These are phyloP conservation scores for Diophrys appendiculata DNA, from an alignment of 73 alveolate genomes.

Conservation along the genomic window DNA sequence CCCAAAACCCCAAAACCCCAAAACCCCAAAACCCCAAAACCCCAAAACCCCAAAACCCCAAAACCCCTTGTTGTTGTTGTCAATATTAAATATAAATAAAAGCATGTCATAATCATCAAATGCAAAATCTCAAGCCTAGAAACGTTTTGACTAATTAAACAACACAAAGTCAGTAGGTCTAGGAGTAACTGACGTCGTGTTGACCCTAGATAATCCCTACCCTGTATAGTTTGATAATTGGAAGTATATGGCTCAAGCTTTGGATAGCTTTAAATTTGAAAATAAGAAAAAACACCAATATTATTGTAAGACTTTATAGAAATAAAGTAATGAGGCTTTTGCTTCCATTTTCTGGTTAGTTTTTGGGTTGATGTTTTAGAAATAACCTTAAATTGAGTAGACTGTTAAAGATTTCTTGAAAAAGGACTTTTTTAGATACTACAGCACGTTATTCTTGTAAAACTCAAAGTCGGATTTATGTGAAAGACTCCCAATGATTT, in stretches of 20 bases:
- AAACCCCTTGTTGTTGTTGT: too few relatives aligned
- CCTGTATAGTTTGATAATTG: not conserved
- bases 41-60: too few relatives aligned
- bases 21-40: too few relatives aligned
- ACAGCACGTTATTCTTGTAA: not conserved
- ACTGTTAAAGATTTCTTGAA: not conserved
- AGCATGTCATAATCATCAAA: too few relatives aligned
- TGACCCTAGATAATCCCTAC: not conserved
- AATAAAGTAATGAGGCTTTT: not conserved
- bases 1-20: too few relatives aligned
- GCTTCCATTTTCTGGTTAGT: not conserved
- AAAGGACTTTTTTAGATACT: not conserved
- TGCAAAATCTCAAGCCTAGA: too few relatives aligned
- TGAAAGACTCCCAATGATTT: slow-evolving; percentile 6
- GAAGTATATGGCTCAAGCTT: not conserved
- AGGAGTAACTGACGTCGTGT: not conserved
- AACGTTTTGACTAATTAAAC: too few relatives aligned
- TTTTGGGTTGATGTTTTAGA: not conserved
- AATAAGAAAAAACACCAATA: not conserved
- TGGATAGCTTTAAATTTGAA: not conserved
- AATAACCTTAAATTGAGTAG: not conserved
- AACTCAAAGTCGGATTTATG: not conserved
- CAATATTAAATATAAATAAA: too few relatives aligned
- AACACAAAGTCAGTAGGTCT: slow-evolving; percentile 7
- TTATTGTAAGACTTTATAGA: not conserved